These are phyloP conservation scores for Adansonia rubrostipa DNA, from an alignment of 441 rosid species.

Conservation along the genomic window DNA sequence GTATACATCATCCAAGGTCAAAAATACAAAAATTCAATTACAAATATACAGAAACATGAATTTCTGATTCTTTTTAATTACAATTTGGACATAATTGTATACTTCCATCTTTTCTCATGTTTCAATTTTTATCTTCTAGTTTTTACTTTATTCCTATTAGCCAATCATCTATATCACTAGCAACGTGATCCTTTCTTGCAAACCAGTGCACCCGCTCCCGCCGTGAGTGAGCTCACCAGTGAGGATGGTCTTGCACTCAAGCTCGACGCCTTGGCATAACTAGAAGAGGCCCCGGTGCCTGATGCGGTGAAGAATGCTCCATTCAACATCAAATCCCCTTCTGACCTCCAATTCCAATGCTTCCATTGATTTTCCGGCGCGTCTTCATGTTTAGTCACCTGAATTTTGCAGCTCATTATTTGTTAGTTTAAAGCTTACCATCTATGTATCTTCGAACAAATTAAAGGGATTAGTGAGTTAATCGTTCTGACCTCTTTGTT, in stretches of 20 bases:
- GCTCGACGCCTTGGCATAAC: constrained; percentile 72
- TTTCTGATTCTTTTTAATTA: constrained; percentile 14
- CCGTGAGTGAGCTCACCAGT: constrained; percentile 52
- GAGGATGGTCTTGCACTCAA: constrained; percentile 66
- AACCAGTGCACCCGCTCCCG: constrained; percentile 60
- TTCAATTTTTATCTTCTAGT: neutral
- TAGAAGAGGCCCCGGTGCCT: constrained; percentile 59
- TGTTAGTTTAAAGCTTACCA: constrained; percentile 1
- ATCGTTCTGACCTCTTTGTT: constrained; percentile 47
- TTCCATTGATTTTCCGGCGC: constrained; percentile 52
- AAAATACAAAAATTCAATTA: neutral
- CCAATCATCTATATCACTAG: constrained; percentile 24
- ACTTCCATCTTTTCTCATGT: neutral
- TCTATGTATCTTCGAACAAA: neutral
- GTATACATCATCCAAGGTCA: neutral
- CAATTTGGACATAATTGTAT: constrained; percentile 22
- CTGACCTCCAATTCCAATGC: constrained; percentile 78
- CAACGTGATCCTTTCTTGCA: constrained; percentile 58
- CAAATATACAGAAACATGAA: constrained; percentile 23
- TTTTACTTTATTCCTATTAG: neutral
- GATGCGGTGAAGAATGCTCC: constrained; percentile 70
- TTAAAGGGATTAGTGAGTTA: neutral
- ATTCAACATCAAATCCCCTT: constrained; percentile 63
- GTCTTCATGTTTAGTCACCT: constrained; percentile 71
- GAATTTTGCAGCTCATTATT: neutral